phyloP scores from a whole-genome alignment of 164 flowering plant genomes.

The Kingdonia uniflora region DNA sequence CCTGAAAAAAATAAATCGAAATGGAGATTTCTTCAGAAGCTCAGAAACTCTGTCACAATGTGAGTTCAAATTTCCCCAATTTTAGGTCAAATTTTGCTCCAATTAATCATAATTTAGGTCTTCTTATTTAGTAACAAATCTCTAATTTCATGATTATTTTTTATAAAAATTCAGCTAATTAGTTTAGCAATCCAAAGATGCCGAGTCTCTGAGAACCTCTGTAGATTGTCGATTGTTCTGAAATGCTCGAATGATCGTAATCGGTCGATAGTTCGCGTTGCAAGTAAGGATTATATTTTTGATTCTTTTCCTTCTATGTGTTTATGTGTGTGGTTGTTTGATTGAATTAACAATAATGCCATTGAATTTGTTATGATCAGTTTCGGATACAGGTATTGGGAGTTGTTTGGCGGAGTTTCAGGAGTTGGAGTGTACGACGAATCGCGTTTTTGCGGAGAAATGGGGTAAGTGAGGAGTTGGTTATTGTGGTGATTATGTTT shows the following conservation, averaged over 20 bases:
- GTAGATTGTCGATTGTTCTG: constrained; percentile 44
- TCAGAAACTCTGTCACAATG: constrained; percentile 26
- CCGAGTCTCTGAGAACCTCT: constrained; percentile 43
- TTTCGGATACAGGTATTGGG: constrained; percentile 75
- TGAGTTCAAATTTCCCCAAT: constrained; percentile 12
- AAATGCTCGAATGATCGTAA: constrained; percentile 19
- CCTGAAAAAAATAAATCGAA: neutral
- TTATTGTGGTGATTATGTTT: neutral
- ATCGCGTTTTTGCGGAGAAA: constrained; percentile 17
- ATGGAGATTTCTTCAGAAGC: constrained; percentile 25
- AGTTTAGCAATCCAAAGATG: constrained; percentile 57
- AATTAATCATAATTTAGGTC: neutral
- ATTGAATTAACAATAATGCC: too few species aligned
- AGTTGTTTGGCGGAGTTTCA: constrained; percentile 57
- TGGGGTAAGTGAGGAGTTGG: constrained; percentile 35
- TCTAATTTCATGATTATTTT: too few species aligned
- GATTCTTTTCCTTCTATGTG: too few species aligned
- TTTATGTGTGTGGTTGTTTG: too few species aligned
- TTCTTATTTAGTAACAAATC: neutral
- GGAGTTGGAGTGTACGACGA: constrained; percentile 18
- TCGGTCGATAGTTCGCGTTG: constrained; percentile 26
- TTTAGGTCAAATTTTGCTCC: too few species aligned
- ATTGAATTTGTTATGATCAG: constrained; percentile 24
- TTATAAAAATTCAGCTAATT: constrained; percentile 33
- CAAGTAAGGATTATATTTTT: constrained; percentile 34